Conservation (phyloP, 208 protist species). For the Crithidia bombi region DNA sequence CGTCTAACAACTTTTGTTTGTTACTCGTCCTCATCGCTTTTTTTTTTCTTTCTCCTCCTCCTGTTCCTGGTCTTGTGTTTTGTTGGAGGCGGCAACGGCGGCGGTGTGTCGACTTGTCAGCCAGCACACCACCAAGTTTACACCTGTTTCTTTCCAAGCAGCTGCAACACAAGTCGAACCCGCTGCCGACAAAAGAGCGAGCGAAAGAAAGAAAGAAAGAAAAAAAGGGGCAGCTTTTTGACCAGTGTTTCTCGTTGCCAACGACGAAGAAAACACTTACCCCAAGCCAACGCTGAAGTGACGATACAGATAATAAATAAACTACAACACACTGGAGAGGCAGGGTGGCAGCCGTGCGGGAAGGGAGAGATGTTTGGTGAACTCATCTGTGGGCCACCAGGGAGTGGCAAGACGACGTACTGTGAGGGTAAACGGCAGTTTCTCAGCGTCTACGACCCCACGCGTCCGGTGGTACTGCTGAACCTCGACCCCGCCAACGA, state of each 20-base stretch:
- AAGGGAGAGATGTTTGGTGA: constrained; percentile 91
- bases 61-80: no score
- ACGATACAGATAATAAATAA: constrained; percentile 2
- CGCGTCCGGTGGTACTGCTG: constrained; percentile 88
- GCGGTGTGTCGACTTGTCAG: no score
- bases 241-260: no score
- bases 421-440: constrained; percentile 96
- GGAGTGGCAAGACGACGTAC: constrained; percentile 96
- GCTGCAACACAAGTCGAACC: no score
- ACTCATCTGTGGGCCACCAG: constrained; percentile 96
- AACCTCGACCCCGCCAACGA: constrained; percentile 99
- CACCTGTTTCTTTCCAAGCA: no score
- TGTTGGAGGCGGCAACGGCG: no score
- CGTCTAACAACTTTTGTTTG: no score
- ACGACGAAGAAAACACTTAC: background rate
- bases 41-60: constrained; percentile 2
- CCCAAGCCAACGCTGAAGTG: background rate
- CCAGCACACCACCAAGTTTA: no score
- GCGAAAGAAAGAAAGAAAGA: background rate
- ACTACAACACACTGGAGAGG: background rate
- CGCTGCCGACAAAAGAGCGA: no score
- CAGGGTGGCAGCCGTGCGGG: background rate
- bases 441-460: constrained; percentile 89
- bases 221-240: background rate
- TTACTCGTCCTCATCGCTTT: background rate